phyloP scores from a whole-genome alignment of 2,329 filamentous ascomycete species.

The Domatiomyces globalis region DNA sequence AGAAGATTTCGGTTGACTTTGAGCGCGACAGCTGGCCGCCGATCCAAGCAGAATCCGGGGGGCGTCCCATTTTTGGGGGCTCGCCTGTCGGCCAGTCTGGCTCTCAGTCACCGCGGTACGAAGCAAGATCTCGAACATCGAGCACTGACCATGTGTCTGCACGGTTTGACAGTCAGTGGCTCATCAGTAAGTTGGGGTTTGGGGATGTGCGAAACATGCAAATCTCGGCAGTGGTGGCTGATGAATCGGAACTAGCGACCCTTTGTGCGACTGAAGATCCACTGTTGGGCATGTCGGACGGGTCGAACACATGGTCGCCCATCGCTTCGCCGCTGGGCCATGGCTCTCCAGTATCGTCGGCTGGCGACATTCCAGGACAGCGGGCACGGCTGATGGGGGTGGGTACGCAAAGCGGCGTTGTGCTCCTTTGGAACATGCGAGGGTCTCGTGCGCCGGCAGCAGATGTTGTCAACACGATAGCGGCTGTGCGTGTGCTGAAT shows the following conservation, averaged over 20 bases:
- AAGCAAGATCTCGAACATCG: conserved; percentile 24
- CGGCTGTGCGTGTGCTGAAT: conserved; percentile 66
- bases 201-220: conserved; percentile 44
- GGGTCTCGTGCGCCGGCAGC: conserved; percentile 43
- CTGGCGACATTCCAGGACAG: conserved; percentile 63
- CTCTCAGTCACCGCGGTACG: conserved; percentile 18
- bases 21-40: conserved; percentile 15
- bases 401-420: conserved; percentile 62
- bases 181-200: conserved; percentile 46
- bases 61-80: conserved; percentile 39
- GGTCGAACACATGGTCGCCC: conserved; percentile 39
- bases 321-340: conserved; percentile 40
- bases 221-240: conserved; percentile 57
- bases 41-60: conserved; percentile 15
- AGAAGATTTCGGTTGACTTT: conserved; percentile 21
- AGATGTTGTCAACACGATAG: conserved; percentile 44
- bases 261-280: conserved; percentile 68
- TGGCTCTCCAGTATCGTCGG: conserved; percentile 26
- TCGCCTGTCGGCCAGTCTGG: conserved; percentile 10
- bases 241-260: conserved; percentile 58
- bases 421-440: conserved; percentile 76
- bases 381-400: conserved; percentile 66
- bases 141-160: conserved; percentile 22
- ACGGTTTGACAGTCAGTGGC: conserved; percentile 49
- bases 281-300: conserved; percentile 44